These are phyloP conservation scores for Elongisporangium prolatum DNA, from an alignment of 352 stramenopile genomes.

Conservation along the genomic window DNA sequence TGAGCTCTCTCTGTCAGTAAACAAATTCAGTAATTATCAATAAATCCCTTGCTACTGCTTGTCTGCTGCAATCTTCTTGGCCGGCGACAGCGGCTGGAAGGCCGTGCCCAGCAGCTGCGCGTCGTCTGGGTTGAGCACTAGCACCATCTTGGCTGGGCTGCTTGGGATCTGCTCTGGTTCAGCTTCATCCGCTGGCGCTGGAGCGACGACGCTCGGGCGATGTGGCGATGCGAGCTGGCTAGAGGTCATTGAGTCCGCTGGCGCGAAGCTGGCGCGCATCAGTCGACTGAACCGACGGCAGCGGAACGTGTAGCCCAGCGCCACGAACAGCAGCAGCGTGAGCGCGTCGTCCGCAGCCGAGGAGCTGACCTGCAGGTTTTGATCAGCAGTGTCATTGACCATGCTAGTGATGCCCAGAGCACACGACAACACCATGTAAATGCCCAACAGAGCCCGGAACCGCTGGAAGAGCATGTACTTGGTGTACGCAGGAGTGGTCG, in stretches of 20 bases:
- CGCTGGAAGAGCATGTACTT: constrained; percentile 63
- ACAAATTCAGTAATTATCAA: background rate
- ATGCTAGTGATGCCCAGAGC: constrained; percentile 38
- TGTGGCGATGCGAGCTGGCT: constrained; percentile 9
- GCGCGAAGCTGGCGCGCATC: constrained; percentile 16
- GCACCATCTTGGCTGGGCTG: constrained; percentile 16
- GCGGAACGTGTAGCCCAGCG: constrained; percentile 52
- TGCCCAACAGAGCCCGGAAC: constrained; percentile 37
- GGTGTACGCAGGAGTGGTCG: constrained; percentile 48
- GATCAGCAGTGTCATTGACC: constrained; percentile 30
- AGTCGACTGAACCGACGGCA: constrained; percentile 54
- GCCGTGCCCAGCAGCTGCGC: no score
- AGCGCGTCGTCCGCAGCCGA: constrained; percentile 22
- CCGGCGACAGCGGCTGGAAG: no score
- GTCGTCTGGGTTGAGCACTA: constrained; percentile 35
- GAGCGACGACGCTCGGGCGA: no score
- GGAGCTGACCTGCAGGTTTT: constrained; percentile 26
- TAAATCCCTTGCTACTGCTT: background rate
- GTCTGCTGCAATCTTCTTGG: background rate
- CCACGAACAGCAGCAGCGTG: constrained; percentile 33
- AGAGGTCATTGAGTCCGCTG: background rate
- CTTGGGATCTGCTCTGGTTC: background rate
- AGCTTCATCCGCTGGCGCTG: constrained; percentile 2
- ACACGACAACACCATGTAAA: constrained; percentile 53
- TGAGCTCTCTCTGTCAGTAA: background rate